Percentiles rank a stretch among this genome's conserved stretches.
Conservation (phyloP, 106 monocot species). For the Allium sativum region DNA sequence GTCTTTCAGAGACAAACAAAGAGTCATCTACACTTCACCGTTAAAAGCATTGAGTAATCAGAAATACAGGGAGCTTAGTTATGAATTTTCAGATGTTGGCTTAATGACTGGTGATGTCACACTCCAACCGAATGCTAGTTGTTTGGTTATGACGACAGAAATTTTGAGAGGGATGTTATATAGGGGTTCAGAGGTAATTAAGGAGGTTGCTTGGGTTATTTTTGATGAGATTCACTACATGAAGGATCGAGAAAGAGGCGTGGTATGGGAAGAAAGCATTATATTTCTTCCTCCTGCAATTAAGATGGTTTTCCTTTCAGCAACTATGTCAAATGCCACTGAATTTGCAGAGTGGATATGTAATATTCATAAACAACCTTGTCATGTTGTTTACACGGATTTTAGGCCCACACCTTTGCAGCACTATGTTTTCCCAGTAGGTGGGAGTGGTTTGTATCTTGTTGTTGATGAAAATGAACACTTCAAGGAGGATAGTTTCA, state of each 20-base stretch:
- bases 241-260: constrained; percentile 98
- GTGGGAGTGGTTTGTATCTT: constrained; percentile 81
- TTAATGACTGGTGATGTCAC: constrained; percentile 97
- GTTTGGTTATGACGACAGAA: constrained; percentile 97
- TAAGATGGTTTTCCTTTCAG: constrained; percentile 97
- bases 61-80: constrained; percentile 89
- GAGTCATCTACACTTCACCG: constrained; percentile 95
- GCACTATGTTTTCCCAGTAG: constrained; percentile 90
- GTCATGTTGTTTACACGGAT: constrained; percentile 98
- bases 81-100: constrained; percentile 94
- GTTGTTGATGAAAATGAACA: constrained; percentile 99
- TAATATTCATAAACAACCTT: constrained; percentile 88
- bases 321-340: constrained; percentile 98
- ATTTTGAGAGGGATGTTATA: constrained; percentile 97
- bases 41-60: constrained; percentile 95
- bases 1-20: constrained; percentile 90
- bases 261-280: constrained; percentile 99
- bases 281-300: constrained; percentile 88
- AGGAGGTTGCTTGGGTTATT: constrained; percentile 98
- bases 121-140: constrained; percentile 82
- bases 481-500: constrained; percentile 86
- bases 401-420: constrained; percentile 95
- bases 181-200: constrained; percentile 86
- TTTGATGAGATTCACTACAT: constrained; percentile 99
- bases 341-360: constrained; percentile 99